Evolutionary conservation across 805 yeast genomes (phyloP).

Genomic region (Schwanniomyces yamadae): DNA sequence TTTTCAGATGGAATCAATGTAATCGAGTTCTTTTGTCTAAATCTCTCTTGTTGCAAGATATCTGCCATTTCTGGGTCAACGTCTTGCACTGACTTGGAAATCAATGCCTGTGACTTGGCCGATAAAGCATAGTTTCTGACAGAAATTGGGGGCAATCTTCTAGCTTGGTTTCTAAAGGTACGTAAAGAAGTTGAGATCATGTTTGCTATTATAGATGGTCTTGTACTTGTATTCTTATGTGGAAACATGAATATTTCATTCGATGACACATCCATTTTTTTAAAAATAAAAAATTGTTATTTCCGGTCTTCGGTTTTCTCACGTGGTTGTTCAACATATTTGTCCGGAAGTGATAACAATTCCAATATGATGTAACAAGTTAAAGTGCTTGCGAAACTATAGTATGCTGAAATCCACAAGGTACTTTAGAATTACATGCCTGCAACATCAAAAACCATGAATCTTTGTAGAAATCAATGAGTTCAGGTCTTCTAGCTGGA

Average conservation of each 20-base stretch:
- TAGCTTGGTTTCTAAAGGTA: constrained; percentile 21
- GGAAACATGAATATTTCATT: neutral
- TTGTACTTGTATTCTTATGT: neutral
- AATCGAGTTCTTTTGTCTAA: constrained; percentile 91
- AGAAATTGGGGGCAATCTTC: constrained; percentile 10
- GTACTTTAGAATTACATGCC: constrained; percentile 8
- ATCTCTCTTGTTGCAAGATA: constrained; percentile 75
- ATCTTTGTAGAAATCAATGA: constrained; percentile 6
- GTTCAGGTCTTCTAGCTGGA: constrained; percentile 7
- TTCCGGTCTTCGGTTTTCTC: constrained; percentile 3
- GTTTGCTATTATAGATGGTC: neutral
- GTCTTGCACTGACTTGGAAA: constrained; percentile 59
- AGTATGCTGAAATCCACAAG: constrained; percentile 8
- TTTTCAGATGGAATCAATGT: constrained; percentile 96
- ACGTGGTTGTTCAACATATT: neutral
- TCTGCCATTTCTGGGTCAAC: constrained; percentile 79
- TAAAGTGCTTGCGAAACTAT: neutral
- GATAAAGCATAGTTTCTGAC: constrained; percentile 59
- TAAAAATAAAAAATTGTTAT: constrained; percentile 1
- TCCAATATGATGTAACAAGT: neutral
- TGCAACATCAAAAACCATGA: constrained; percentile 10
- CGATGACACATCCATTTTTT: constrained; percentile 3
- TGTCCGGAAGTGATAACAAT: neutral
- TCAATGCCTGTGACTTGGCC: constrained; percentile 60
- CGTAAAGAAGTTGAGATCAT: constrained; percentile 33